phyloP scores from a whole-genome alignment of 805 yeast genomes.

The Ogataea minuta region DNA sequence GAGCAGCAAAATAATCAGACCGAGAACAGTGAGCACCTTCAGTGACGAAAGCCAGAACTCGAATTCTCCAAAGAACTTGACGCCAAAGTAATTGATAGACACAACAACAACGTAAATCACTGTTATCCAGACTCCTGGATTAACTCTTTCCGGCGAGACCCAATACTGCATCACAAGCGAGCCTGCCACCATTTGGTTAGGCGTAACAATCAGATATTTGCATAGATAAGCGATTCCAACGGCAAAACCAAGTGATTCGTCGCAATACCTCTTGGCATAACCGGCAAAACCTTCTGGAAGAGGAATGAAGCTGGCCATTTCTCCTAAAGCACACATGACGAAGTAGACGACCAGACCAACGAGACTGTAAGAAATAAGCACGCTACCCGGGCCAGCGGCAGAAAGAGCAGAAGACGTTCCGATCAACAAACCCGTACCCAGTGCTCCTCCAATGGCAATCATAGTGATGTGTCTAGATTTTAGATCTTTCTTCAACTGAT shows the following conservation, averaged over 20 bases:
- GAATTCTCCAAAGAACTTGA: slow-evolving; percentile 48
- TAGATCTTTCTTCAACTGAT: slow-evolving; percentile 43
- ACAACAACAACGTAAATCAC: slow-evolving; percentile 42
- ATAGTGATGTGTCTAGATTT: slow-evolving; percentile 53
- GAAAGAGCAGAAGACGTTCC: slow-evolving; percentile 72
- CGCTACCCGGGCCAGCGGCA: slow-evolving; percentile 68
- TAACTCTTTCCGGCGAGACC: slow-evolving; percentile 44
- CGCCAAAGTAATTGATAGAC: slow-evolving; percentile 44
- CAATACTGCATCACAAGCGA: slow-evolving; percentile 53
- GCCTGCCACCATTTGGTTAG: slow-evolving; percentile 59
- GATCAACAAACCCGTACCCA: slow-evolving; percentile 77
- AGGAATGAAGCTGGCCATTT: slow-evolving; percentile 54
- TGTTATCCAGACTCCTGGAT: slow-evolving; percentile 55
- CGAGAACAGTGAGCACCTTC: slow-evolving; percentile 64
- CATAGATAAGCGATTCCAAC: slow-evolving; percentile 53
- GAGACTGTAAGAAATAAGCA: slow-evolving; percentile 60
- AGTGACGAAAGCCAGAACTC: slow-evolving; percentile 59
- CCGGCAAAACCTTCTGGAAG: slow-evolving; percentile 56
- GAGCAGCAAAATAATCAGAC: slow-evolving; percentile 62
- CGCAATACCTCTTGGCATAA: slow-evolving; percentile 51
- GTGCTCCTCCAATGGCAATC: slow-evolving; percentile 79
- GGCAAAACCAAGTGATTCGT: slow-evolving; percentile 54
- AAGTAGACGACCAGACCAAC: slow-evolving; percentile 72
- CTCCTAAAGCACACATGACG: slow-evolving; percentile 59
- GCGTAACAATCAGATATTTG: slow-evolving; percentile 52